These are phyloP conservation scores for Saccharomycopsis capsularis DNA, from an alignment of 805 yeast species.

Conservation along the genomic window DNA sequence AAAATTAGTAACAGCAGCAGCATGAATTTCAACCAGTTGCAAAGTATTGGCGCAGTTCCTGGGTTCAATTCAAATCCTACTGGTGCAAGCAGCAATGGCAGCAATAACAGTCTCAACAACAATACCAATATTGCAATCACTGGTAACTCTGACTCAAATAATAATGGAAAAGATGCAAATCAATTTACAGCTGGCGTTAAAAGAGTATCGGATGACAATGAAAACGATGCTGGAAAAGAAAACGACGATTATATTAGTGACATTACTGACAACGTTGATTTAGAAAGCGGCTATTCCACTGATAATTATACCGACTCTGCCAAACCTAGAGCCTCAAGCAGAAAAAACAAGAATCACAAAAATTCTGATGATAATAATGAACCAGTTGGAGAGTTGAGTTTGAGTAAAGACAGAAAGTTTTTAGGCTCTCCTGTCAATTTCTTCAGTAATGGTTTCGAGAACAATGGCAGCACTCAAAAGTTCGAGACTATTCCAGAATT, in stretches of 20 bases:
- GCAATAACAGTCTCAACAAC: neutral
- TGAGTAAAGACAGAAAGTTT: neutral
- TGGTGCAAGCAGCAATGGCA: slow-evolving; percentile 1
- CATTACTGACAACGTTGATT: slow-evolving; percentile 7
- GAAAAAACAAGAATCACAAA: neutral
- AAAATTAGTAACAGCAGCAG: slow-evolving; percentile 11
- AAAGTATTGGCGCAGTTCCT: neutral
- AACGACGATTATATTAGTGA: neutral
- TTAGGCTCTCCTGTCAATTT: slow-evolving; percentile 17
- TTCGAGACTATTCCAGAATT: no score
- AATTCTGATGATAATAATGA: neutral
- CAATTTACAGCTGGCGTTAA: no score
- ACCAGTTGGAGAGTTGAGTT: neutral
- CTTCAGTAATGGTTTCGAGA: slow-evolving; percentile 1
- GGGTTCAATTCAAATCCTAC: neutral
- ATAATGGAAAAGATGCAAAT: neutral
- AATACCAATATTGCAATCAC: neutral
- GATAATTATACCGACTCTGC: neutral
- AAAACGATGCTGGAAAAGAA: neutral
- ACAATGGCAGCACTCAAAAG: neutral
- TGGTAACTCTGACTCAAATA: neutral
- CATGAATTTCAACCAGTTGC: slow-evolving; percentile 1
- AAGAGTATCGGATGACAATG: neutral
- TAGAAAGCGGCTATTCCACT: neutral
- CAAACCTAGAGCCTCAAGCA: neutral